These are phyloP conservation scores for Fusarium sp. DNA, from an alignment of 2,329 filamentous ascomycete species.

Conservation along the genomic window DNA sequence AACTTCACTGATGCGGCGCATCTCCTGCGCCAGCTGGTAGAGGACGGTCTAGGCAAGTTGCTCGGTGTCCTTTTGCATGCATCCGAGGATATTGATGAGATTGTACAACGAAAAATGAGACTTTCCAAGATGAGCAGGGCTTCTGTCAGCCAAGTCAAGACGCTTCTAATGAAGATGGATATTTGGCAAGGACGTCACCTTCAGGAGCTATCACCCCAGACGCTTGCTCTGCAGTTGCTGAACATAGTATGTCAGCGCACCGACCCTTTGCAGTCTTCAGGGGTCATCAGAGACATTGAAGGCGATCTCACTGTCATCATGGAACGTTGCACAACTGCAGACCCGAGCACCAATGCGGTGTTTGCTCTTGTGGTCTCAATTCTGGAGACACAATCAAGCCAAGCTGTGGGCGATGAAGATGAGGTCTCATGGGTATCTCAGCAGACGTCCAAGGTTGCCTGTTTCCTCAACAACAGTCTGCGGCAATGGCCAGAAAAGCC, in stretches of 20 bases:
- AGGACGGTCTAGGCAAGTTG: constrained; percentile 66
- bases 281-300: constrained; percentile 47
- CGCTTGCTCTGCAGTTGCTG: constrained; percentile 72
- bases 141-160: constrained; percentile 67
- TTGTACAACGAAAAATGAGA: constrained; percentile 75
- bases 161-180: constrained; percentile 61
- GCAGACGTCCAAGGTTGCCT: constrained; percentile 46
- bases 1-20: constrained; percentile 70
- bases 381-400: constrained; percentile 51
- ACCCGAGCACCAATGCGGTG: constrained; percentile 48
- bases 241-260: constrained; percentile 55
- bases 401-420: constrained; percentile 37
- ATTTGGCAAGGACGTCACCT: constrained; percentile 71
- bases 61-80: constrained; percentile 66
- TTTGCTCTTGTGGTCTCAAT: constrained; percentile 59
- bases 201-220: constrained; percentile 68
- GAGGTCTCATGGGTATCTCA: constrained; percentile 39
- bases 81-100: constrained; percentile 66
- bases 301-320: constrained; percentile 42
- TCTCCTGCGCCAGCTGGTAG: constrained; percentile 67
- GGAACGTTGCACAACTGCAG: constrained; percentile 33
- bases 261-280: constrained; percentile 45
- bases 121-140: constrained; percentile 74
- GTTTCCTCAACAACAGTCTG: constrained; percentile 47
- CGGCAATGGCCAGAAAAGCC: constrained; percentile 47